These are phyloP conservation scores for Oenanthe javanica DNA, from an alignment of 140 eudicot species.

Conservation along the genomic window DNA sequence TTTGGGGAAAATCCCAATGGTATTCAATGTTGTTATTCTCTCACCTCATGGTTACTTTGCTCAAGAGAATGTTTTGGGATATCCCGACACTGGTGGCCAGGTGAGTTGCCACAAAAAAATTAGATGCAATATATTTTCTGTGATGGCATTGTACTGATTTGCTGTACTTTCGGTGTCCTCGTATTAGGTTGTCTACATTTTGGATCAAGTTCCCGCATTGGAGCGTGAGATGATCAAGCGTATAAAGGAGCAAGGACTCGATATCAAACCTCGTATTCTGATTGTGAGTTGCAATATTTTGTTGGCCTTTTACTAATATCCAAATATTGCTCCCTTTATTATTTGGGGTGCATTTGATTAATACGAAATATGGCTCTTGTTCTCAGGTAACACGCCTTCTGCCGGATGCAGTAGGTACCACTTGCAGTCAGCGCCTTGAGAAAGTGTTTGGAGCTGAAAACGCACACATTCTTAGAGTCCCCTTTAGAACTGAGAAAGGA, in stretches of 20 bases:
- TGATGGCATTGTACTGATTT: constrained; percentile 7
- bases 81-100: constrained; percentile 97
- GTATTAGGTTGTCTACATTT: constrained; percentile 71
- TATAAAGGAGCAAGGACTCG: constrained; percentile 95
- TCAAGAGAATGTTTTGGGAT: constrained; percentile 88
- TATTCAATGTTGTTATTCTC: constrained; percentile 89
- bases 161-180: neutral
- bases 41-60: constrained; percentile 99
- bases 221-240: constrained; percentile 91
- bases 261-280: constrained; percentile 76
- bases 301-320: neutral
- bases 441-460: constrained; percentile 78
- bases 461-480: constrained; percentile 82
- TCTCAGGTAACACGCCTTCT: constrained; percentile 65
- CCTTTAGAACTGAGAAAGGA: constrained; percentile 87
- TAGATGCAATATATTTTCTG: neutral
- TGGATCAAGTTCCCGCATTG: constrained; percentile 94
- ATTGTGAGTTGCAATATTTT: constrained; percentile 35
- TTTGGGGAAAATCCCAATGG: constrained; percentile 84
- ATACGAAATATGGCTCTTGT: constrained; percentile 6
- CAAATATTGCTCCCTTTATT: neutral
- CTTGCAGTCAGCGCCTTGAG: constrained; percentile 87
- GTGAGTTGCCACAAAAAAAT: neutral
- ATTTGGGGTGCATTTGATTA: neutral
- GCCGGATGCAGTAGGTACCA: constrained; percentile 95